Conservation (phyloP, 2,329 filamentous ascomycete species). For the Myriangium duriaei region DNA sequence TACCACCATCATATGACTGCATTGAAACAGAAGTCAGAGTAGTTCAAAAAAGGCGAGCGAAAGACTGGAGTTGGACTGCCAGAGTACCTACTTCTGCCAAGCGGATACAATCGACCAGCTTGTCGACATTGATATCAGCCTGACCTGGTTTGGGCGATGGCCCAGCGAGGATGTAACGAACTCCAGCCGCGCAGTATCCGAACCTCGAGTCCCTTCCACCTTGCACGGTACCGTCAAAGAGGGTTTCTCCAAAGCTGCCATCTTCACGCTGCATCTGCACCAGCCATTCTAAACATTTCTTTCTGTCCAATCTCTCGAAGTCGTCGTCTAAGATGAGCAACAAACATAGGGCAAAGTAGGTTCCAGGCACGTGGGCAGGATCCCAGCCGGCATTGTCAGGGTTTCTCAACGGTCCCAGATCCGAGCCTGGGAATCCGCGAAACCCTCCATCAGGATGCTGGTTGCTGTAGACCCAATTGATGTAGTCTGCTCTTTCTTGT, state of each 20-base stretch:
- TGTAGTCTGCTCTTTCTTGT: constrained; percentile 43
- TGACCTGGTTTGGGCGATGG: constrained; percentile 40
- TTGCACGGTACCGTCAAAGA: constrained; percentile 49
- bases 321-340: constrained; percentile 55
- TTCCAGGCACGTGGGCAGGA: constrained; percentile 74
- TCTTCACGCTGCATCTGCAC: constrained; percentile 62
- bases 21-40: constrained; percentile 8
- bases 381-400: constrained; percentile 49
- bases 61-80: constrained; percentile 2
- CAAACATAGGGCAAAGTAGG: constrained; percentile 72
- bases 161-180: constrained; percentile 71
- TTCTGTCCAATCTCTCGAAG: constrained; percentile 50
- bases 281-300: constrained; percentile 61
- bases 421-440: constrained; percentile 64
- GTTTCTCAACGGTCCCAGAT: constrained; percentile 37
- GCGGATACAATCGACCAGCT: constrained; percentile 57
- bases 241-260: constrained; percentile 81
- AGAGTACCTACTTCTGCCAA: constrained; percentile 36
- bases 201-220: constrained; percentile 79
- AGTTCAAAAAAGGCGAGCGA: not conserved
- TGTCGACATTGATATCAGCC: constrained; percentile 62
- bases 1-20: constrained; percentile 73
- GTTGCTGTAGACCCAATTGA: constrained; percentile 71
- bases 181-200: constrained; percentile 70
- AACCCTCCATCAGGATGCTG: constrained; percentile 84